Conservation (phyloP, 108 stramenopile genomes). For the Cylindrotheca closterium region DNA sequence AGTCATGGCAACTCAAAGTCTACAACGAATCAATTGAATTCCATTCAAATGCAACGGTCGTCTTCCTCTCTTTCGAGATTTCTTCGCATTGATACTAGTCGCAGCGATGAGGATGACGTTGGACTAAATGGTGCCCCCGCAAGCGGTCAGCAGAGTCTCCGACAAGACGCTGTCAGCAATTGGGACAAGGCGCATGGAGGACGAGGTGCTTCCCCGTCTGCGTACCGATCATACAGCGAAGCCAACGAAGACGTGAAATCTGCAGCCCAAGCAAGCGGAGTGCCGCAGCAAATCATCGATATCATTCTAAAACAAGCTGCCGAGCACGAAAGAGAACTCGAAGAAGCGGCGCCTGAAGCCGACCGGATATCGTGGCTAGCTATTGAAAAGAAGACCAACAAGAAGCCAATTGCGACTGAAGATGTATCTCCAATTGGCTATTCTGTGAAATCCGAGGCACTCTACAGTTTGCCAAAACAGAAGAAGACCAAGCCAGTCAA, state of each 20-base stretch:
- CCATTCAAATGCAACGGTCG: neutral
- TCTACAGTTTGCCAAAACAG: no score
- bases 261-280: constrained; percentile 9
- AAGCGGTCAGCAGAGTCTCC: neutral
- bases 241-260: constrained; percentile 16
- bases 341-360: neutral
- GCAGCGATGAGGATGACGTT: neutral
- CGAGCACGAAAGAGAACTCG: neutral
- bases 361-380: neutral
- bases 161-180: neutral
- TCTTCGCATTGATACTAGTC: neutral
- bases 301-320: constrained; percentile 13
- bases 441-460: no score
- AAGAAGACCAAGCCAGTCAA: no score
- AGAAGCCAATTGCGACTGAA: no score
- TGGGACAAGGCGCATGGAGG: neutral
- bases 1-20: no score
- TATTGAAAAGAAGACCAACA: no score
- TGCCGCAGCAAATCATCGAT: constrained; percentile 14
- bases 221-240: neutral
- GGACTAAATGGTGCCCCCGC: neutral
- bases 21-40: neutral
- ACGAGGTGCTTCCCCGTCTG: neutral
- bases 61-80: neutral
- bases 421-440: no score